Conservation (phyloP, 1,284 basidiomycete species). For the Sanghuangporus weigelae region DNA sequence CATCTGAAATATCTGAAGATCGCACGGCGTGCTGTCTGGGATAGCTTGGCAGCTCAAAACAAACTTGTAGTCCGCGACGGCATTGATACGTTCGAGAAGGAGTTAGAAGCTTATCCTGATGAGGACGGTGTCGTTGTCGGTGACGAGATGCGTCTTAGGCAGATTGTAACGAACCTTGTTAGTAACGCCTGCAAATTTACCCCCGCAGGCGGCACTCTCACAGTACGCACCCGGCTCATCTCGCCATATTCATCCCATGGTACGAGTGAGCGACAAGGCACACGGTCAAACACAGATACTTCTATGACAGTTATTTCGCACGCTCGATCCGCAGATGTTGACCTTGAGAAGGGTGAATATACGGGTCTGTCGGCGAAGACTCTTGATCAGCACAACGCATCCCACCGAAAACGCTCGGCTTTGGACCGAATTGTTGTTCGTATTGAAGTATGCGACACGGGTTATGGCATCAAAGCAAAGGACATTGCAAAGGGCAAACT, state of each 20-base stretch:
- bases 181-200: constrained; percentile 57
- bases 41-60: constrained; percentile 21
- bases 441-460: constrained; percentile 80
- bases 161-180: constrained; percentile 74
- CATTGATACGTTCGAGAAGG: constrained; percentile 32
- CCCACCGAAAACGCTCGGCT: constrained; percentile 30
- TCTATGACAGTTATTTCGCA: not conserved
- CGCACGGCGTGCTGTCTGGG: constrained; percentile 50
- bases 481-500: constrained; percentile 73
- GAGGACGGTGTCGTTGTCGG: constrained; percentile 67
- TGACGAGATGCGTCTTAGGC: constrained; percentile 78
- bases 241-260: constrained; percentile 34
- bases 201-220: constrained; percentile 60
- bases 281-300: not conserved
- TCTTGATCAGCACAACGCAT: constrained; percentile 46
- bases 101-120: constrained; percentile 39
- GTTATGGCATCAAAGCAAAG: constrained; percentile 64
- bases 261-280: not conserved
- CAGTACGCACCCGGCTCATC: constrained; percentile 55
- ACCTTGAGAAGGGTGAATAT: constrained; percentile 12
- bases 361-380: constrained; percentile 37
- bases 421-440: constrained; percentile 66
- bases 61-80: constrained; percentile 3
- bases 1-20: constrained; percentile 30
- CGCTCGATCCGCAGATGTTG: not conserved